Evolutionary conservation across 2,329 filamentous ascomycete species (phyloP), one percentile per base, ranked within the genome.

Genomic region (Penicillium sp.): DNA sequence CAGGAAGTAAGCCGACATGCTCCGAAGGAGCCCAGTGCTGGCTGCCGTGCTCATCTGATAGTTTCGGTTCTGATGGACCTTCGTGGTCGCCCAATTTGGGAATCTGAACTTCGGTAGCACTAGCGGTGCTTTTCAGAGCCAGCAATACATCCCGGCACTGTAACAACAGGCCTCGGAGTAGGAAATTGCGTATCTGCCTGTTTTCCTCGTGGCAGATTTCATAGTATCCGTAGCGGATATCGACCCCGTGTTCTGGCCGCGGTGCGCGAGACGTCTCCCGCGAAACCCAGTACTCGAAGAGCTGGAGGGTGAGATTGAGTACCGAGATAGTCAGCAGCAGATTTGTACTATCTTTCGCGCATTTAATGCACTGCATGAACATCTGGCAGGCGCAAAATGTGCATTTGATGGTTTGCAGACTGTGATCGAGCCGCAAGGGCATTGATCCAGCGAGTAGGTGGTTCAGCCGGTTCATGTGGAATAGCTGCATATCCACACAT

Each of bases 231-330:
- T 71, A 72, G 18, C 62, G 60, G 20, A 69, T 59, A 38, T 60
- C 59, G 29, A 61, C 45, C 4, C 56, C 57, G 10, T 60, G 53
- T 32, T 66, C 61, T 24, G 61, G 39, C n/a, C 51, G 48, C 40
- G 55, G 50, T 7, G 42, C 46, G 7, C 57, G 59, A 22, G 56
- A 54, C 3, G 57, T 61, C 48, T 69, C 66, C 24, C 62, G 66
- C 34, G 65, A 63, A n/a, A 70, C 61, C 62, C 69, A 70, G 55
- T 66, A 68, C 20, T 69, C 67, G 37, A 73, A 68, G 5, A 72
- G 42, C 24, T 72, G 67, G 18, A 73, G 59, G 3, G 62, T 63
- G 9, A 66, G 47, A 32, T 72, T 70, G n/a, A 74, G 58, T 2
- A 66, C 66, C 2, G 69, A 72, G 26, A 69, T 65, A 4, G 67